Percentiles rank a stretch among this genome's conserved stretches.
Evolutionary conservation across 2,329 filamentous ascomycete species (phyloP).

Genomic region (Fusarium sp.): DNA sequence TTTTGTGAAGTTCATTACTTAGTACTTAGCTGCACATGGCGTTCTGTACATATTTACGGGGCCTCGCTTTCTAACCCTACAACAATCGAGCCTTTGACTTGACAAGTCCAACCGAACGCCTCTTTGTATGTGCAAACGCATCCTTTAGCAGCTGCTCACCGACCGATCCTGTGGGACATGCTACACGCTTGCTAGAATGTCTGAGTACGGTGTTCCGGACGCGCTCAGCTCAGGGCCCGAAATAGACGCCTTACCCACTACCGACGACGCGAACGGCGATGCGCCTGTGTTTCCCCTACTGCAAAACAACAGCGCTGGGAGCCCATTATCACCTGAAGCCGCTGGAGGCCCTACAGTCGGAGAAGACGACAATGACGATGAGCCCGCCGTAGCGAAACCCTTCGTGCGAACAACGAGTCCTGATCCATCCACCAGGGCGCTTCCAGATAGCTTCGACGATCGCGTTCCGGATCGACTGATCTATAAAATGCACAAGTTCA

Average conservation of each 20-base stretch:
- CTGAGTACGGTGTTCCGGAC: conserved; percentile 43
- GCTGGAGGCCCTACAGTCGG: conserved; percentile 37
- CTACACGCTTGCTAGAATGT: conserved; percentile 34
- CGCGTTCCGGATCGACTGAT: conserved; percentile 53
- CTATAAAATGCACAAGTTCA: conserved; percentile 92
- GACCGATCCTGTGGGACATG: conserved; percentile 19
- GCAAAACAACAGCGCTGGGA: conserved; percentile 51
- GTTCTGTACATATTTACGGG: background rate
- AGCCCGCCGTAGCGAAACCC: conserved; percentile 66
- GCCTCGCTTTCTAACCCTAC: background rate
- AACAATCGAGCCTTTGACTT: background rate
- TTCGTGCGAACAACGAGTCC: conserved; percentile 68
- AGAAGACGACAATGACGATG: conserved; percentile 68
- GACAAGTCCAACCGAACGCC: background rate
- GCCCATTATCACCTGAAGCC: conserved; percentile 42
- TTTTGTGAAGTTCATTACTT: background rate
- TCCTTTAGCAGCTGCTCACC: background rate
- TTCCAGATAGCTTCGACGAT: conserved; percentile 49
- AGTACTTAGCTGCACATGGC: background rate
- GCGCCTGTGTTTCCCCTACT: conserved; percentile 51
- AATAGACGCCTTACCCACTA: conserved; percentile 29
- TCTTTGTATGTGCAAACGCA: conserved; percentile 2
- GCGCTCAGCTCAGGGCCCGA: conserved; percentile 32
- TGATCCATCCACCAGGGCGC: conserved; percentile 51
- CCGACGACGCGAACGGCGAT: conserved; percentile 33